Conservation (phyloP, 192 early-diverging fungal species). For the Umbelopsis isabellina region DNA sequence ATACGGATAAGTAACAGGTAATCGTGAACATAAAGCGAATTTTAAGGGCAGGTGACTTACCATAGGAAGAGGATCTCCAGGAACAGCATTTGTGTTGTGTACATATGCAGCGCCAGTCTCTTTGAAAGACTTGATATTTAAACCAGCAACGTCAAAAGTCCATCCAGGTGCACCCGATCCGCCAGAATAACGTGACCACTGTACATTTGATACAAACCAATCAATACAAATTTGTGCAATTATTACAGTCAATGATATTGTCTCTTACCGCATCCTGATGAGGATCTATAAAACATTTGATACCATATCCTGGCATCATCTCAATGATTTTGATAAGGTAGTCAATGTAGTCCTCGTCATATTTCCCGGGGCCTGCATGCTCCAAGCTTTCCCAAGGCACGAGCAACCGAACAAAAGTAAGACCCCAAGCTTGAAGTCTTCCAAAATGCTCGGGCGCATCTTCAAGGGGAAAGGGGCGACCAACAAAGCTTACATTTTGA, state of each 20-base stretch:
- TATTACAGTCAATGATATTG: not conserved
- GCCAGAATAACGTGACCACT: conserved; percentile 76
- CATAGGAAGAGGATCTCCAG: conserved; percentile 50
- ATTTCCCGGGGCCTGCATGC: conserved; percentile 79
- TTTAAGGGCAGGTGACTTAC: conserved; percentile 14
- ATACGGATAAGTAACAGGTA: conserved; percentile 13
- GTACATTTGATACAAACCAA: not conserved
- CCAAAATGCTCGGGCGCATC: conserved; percentile 78
- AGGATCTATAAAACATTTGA: conserved; percentile 87
- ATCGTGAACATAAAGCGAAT: not conserved
- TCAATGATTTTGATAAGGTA: conserved; percentile 69
- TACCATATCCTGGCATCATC: conserved; percentile 71
- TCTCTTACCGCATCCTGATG: conserved; percentile 79
- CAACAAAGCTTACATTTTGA: conserved; percentile 74
- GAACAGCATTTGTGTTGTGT: conserved; percentile 63
- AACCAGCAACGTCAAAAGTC: conserved; percentile 83
- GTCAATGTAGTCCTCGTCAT: conserved; percentile 83
- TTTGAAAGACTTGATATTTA: conserved; percentile 77
- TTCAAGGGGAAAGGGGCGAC: conserved; percentile 75
- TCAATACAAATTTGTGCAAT: not conserved
- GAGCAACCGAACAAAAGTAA: conserved; percentile 77
- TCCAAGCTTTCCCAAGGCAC: conserved; percentile 87
- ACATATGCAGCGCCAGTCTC: conserved; percentile 78
- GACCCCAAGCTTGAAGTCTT: conserved; percentile 73
- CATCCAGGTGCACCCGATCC: conserved; percentile 86